Evolutionary conservation across 768 basidiomycete species (phyloP).

Genomic region (Kondoa malvinella): DNA sequence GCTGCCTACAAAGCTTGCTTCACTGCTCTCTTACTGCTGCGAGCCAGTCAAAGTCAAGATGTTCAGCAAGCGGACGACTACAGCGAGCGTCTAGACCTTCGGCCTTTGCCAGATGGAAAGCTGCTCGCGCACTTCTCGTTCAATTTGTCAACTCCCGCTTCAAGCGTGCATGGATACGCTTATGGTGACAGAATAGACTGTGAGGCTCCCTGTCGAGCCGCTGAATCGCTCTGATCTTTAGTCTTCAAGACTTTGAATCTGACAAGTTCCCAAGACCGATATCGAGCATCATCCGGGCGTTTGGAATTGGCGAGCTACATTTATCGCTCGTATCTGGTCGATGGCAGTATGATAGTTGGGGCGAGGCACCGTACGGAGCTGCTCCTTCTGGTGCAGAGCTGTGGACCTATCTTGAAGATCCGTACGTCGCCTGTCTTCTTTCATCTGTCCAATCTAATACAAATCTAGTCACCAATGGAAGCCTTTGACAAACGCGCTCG

Average conservation of each 20-base stretch:
- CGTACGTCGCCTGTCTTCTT: background rate
- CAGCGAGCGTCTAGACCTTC: slow-evolving; percentile 41
- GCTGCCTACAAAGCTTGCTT: background rate
- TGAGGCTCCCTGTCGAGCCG: slow-evolving; percentile 26
- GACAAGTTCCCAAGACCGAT: slow-evolving; percentile 69
- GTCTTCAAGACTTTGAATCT: slow-evolving; percentile 41
- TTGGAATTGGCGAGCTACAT: slow-evolving; percentile 72
- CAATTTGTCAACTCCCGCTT: slow-evolving; percentile 36
- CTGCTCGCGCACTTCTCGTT: slow-evolving; percentile 68
- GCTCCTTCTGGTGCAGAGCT: slow-evolving; percentile 53
- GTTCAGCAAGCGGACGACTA: slow-evolving; percentile 31
- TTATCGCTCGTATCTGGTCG: slow-evolving; percentile 77
- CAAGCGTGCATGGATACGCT: slow-evolving; percentile 32
- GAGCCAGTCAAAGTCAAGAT: background rate
- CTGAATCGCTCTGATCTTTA: slow-evolving; percentile 26
- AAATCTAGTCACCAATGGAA: slow-evolving; percentile 51
- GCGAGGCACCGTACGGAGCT: slow-evolving; percentile 54
- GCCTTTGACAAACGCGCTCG: slow-evolving; percentile 68
- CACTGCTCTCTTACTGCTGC: background rate
- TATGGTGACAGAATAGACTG: slow-evolving; percentile 37
- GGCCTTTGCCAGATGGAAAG: slow-evolving; percentile 62
- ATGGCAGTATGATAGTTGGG: slow-evolving; percentile 77
- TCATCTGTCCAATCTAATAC: background rate
- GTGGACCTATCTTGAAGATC: slow-evolving; percentile 10
- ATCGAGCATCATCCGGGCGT: slow-evolving; percentile 68